Base-by-base conservation (phyloP, 139 green algal species). In the Coccomyxa sp. region DNA sequence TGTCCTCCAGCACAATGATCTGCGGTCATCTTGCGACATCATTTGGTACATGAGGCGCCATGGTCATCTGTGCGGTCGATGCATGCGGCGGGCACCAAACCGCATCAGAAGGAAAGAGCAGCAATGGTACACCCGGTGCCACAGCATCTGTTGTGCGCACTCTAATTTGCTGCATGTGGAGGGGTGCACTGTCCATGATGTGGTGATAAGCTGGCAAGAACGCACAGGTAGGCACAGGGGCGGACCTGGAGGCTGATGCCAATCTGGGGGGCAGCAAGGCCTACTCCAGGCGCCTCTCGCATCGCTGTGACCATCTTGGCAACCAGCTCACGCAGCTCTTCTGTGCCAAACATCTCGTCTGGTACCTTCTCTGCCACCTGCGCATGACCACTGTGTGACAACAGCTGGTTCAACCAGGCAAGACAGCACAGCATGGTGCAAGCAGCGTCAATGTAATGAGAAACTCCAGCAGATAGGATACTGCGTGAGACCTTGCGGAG, bases 1-100 rank as follows among this genome's bases (percentile, higher is more conserved):
- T 40, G 39, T 85, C 81, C 36, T 85, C 81, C 29, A 82, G 29
- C 71, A 85, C 81, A 38, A 85, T 79, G 8, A 85, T 41, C 81
- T 85, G 81, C 22, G 24, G 8, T 39, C 38, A 27, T n/a, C 40
- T 24, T 16, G 10, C 40, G 69, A 40, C 27, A 41, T 34, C 33
- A 10, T 71, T 8, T 8, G n/a, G 12, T 16, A 71, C 64, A 71
- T 37, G n/a, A 8, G 14, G 12, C 14, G 22, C 12, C 18, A 37
- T 8, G 27, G 12, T 71, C 22, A 16, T 27, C 8, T 71, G 22
- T 71, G n/a, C 64, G 14, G 33, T 33, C 33, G 64, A 16, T 29
- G 14, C 44, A 58, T 8, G 18, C 33, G 8, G 18, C 27, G n/a
- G 8, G 18, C 64, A 16, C 8, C 12, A 16, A 37, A 27, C 8